A percentile compares a stretch with the other conserved stretches of the same genome.
These are phyloP conservation scores for Ascochyta rabiei DNA, from an alignment of 2,329 filamentous ascomycete species.

Conservation along the genomic window DNA sequence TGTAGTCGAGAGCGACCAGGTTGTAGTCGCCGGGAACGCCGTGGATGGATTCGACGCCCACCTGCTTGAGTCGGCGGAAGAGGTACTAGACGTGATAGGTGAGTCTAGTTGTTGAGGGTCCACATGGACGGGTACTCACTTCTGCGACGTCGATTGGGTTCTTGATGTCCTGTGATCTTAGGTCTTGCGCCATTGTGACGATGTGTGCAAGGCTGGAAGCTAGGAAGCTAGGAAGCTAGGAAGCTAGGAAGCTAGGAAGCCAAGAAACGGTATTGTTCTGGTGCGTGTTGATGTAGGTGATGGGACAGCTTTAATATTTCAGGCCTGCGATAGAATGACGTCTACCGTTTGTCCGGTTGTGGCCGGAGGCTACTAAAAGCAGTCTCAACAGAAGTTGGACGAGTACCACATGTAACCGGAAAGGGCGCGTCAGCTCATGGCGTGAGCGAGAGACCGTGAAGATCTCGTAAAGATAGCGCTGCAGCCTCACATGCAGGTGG, in stretches of 20 bases:
- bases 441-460: constrained; percentile 21
- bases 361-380: constrained; percentile 6
- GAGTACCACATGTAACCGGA: constrained; percentile 20
- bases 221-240: no score
- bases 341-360: constrained; percentile 8
- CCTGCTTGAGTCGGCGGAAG: constrained; percentile 50
- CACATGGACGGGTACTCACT: constrained; percentile 24
- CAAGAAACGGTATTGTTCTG: background rate
- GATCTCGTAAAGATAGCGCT: background rate
- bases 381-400: constrained; percentile 12
- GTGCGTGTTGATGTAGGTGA: background rate
- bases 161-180: constrained; percentile 51
- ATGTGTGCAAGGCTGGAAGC: background rate
- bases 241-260: background rate
- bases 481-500: background rate
- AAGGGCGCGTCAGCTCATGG: constrained; percentile 30
- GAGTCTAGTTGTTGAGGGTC: constrained; percentile 4
- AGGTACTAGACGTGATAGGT: constrained; percentile 38
- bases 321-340: constrained; percentile 15
- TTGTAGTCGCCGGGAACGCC: constrained; percentile 56
- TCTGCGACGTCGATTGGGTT: constrained; percentile 64
- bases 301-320: constrained; percentile 6
- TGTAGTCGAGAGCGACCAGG: constrained; percentile 61
- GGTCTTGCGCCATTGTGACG: constrained; percentile 45
- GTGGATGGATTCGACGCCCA: constrained; percentile 53